Evolutionary conservation across 176 grass and related monocot genomes (phyloP).

Genomic region (Musa itinerans): DNA sequence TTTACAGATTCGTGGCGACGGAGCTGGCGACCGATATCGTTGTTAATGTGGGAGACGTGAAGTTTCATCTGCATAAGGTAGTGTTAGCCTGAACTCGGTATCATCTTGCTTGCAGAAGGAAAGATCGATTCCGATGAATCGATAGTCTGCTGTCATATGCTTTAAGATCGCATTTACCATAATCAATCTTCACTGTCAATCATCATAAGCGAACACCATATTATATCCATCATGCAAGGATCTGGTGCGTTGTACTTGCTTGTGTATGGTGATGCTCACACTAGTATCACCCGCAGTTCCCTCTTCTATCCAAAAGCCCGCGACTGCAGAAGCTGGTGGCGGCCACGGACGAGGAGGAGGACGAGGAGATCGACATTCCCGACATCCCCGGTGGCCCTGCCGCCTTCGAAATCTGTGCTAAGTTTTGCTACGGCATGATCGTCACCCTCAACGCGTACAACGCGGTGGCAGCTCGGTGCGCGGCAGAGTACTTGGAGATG

Average conservation of each 20-base stretch:
- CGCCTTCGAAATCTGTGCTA: constrained; percentile 95
- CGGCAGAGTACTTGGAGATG: constrained; percentile 95
- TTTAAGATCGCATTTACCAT: too few species aligned
- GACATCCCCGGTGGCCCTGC: constrained; percentile 88
- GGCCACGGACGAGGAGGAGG: constrained; percentile 46
- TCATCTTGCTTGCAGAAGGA: background rate
- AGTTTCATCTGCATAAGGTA: constrained; percentile 99
- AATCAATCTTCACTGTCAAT: too few species aligned
- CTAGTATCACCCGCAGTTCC: constrained; percentile 53
- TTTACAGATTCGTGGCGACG: constrained; percentile 90
- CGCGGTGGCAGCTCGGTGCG: constrained; percentile 70
- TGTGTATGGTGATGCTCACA: background rate
- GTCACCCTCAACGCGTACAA: constrained; percentile 97
- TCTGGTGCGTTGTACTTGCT: too few species aligned
- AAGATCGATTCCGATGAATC: background rate
- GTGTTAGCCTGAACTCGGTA: background rate
- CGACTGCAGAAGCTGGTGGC: constrained; percentile 71
- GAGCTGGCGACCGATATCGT: constrained; percentile 85
- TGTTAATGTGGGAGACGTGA: constrained; percentile 71
- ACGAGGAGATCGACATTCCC: constrained; percentile 60
- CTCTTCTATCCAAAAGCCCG: constrained; percentile 92
- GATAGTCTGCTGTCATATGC: too few species aligned
- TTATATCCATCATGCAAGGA: too few species aligned
- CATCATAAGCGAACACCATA: too few species aligned
- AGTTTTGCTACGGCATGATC: constrained; percentile 96